A percentile compares a stretch with the other conserved stretches of the same genome.
Conservation (phyloP, 441 rosid species). For the Gossypium davidsonii region DNA sequence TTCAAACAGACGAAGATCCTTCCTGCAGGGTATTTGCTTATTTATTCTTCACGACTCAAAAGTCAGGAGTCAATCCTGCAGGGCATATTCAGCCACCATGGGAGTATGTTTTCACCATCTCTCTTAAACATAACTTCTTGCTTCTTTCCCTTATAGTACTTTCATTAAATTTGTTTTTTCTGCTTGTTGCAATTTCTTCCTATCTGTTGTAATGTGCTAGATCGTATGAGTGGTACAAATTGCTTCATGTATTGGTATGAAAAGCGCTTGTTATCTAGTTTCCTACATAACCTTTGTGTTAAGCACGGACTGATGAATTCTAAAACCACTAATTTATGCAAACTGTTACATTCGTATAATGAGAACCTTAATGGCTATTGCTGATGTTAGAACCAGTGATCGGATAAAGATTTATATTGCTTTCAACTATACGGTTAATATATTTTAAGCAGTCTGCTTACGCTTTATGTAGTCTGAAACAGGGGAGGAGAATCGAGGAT, state of each 20-base stretch:
- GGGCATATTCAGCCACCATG: constrained; percentile 68
- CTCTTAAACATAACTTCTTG: neutral
- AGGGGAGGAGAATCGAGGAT: constrained; percentile 90
- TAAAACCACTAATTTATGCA: neutral
- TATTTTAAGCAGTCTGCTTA: neutral
- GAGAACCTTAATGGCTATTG: neutral
- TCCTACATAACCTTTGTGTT: neutral
- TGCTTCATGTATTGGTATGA: neutral
- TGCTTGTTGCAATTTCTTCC: neutral
- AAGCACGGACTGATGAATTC: neutral
- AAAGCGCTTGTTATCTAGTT: neutral
- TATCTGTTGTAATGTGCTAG: neutral
- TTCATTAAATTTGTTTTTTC: neutral
- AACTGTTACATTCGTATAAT: neutral
- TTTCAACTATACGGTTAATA: neutral
- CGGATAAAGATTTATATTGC: neutral
- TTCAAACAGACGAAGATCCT: constrained; percentile 74
- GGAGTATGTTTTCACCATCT: constrained; percentile 54
- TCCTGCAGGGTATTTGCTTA: constrained; percentile 78
- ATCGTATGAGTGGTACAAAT: neutral
- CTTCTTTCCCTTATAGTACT: neutral
- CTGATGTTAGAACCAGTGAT: neutral
- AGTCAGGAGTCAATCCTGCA: constrained; percentile 85
- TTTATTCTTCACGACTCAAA: constrained; percentile 77
- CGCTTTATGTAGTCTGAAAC: constrained; percentile 12